A percentile compares a stretch with the other conserved stretches of the same genome.
phyloP scores from a whole-genome alignment of 768 basidiomycete genomes.

The Boletus fagicola region DNA sequence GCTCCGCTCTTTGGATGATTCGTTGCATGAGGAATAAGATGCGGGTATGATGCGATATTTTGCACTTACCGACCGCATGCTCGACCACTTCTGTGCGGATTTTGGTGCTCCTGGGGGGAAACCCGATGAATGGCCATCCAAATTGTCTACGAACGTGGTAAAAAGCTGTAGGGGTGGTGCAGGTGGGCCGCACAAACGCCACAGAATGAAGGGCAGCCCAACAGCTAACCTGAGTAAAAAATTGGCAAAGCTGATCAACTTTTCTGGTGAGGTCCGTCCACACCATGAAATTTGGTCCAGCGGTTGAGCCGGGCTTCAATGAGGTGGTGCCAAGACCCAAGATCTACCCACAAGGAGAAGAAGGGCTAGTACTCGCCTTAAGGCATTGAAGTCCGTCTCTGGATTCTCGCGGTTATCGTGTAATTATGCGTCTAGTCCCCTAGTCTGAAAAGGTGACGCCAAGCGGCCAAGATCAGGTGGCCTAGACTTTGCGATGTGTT shows the following conservation, averaged over 20 bases:
- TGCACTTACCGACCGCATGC: neutral
- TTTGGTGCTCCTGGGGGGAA: neutral
- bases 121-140: neutral
- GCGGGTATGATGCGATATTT: neutral
- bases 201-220: slow-evolving; percentile 1
- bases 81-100: neutral
- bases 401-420: slow-evolving; percentile 2
- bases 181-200: slow-evolving; percentile 28
- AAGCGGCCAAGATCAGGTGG: neutral
- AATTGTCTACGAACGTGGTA: neutral
- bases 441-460: neutral
- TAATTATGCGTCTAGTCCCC: neutral
- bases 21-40: neutral
- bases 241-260: neutral
- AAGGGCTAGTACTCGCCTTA: neutral
- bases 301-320: neutral
- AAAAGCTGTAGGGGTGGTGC: neutral
- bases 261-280: neutral
- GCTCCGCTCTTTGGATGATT: neutral
- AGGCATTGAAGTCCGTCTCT: neutral
- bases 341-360: neutral
- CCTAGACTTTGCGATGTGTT: neutral
- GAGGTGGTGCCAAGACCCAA: slow-evolving; percentile 1
- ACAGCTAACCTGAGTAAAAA: neutral
- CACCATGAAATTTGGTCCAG: neutral